Evolutionary conservation across 352 stramenopile species (phyloP), one percentile per base, ranked within the genome.

Genomic region (Phytophthora boehmeriae): DNA sequence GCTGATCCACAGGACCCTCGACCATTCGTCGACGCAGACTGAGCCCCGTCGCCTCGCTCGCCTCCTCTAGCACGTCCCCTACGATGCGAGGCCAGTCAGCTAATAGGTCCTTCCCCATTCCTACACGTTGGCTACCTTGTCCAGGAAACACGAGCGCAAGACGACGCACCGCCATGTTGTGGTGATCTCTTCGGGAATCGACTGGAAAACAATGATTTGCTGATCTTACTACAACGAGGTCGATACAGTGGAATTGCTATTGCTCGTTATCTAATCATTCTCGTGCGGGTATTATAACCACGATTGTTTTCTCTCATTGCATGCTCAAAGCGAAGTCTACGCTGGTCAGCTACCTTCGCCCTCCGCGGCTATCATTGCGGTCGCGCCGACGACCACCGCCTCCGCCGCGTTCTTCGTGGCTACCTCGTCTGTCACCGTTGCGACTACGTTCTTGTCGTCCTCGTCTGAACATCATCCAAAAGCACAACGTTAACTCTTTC

Each of bases 121-220:
- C 86, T 35, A 85, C 83, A 51, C 80, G 71, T 66, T 96, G 88
- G 54, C 78, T 92, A 63, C 88, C 88, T 61, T 96, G 88, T 0
- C 88, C 88, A 16, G 88, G 87, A 68, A 95, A 96, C 65, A 92
- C 80, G 27, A 94, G 82, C 59, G 78, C 83, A 36, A 83, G 59
- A 27, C 68, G 75, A 54, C 64, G 75, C 25, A 71, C 47, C 54
- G 58, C 55, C 68, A 76, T 73, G n/a, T 35, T 59, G 51, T 59
- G 49, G 54, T 35, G 38, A 44, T 41, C 11, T 19, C 34, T 46
- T 27, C 4, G 30, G 23, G 35, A 11, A 35, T 49, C 35, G 20
- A 19, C 14, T 14, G 25, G 1, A 25, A 43, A 53, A 52, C 11
- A 36, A 53, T 22, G 28, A 53, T 66, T 70, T 66, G 44, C 39